Conservation (phyloP, 2,329 filamentous ascomycete species). For the Fusarium ramigenum region DNA sequence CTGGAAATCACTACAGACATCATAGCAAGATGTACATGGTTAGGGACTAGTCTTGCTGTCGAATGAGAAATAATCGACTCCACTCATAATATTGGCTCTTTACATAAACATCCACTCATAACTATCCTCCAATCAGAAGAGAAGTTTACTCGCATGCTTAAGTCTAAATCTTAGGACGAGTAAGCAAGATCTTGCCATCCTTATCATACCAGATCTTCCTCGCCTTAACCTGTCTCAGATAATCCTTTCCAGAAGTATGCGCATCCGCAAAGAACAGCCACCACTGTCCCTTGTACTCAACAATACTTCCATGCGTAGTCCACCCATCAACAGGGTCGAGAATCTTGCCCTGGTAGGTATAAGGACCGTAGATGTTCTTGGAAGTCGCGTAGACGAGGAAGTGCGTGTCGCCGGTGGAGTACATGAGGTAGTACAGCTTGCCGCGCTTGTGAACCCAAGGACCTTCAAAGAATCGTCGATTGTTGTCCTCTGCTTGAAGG, state of each 20-base stretch:
- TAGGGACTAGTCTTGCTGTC: too few species aligned
- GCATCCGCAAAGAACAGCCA: slow-evolving; percentile 21
- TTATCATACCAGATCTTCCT: slow-evolving; percentile 23
- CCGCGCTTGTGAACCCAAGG: slow-evolving; percentile 14
- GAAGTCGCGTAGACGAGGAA: slow-evolving; percentile 15
- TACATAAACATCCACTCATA: background rate
- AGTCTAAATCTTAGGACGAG: background rate
- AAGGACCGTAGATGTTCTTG: slow-evolving; percentile 11
- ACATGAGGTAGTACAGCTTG: slow-evolving; percentile 15
- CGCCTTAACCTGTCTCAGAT: slow-evolving; percentile 11
- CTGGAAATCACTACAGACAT: background rate
- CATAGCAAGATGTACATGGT: background rate
- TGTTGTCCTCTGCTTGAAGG: background rate
- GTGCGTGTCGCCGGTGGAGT: slow-evolving; percentile 10
- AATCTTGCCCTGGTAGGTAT: slow-evolving; percentile 10
- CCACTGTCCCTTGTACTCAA: slow-evolving; percentile 13
- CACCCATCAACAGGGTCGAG: slow-evolving; percentile 11
- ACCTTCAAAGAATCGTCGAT: slow-evolving; percentile 7
- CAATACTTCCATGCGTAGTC: slow-evolving; percentile 22
- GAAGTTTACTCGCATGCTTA: background rate
- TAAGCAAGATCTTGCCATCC: slow-evolving; percentile 9
- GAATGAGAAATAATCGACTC: background rate
- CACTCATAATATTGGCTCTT: background rate
- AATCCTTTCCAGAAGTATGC: slow-evolving; percentile 7
- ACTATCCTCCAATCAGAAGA: background rate